phyloP scores from a whole-genome alignment of 257 asterid species.

The Primulina eburnea region DNA sequence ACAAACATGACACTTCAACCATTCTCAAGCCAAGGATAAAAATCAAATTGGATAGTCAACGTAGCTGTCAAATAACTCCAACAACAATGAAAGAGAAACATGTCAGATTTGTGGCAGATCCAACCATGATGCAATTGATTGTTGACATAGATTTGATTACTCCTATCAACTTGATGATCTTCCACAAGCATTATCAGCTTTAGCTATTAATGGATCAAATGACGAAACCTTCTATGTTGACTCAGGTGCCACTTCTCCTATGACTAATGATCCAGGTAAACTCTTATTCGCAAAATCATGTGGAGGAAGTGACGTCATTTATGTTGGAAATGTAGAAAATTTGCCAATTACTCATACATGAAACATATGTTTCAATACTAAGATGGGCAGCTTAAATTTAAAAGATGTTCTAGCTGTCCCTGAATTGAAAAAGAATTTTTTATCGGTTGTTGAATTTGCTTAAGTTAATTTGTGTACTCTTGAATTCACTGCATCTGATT shows the following conservation, averaged over 20 bases:
- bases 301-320: not conserved
- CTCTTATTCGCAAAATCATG: not conserved
- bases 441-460: not conserved
- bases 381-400: no score
- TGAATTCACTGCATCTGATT: not conserved
- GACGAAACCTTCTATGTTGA: not conserved
- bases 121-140: not conserved
- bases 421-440: not conserved
- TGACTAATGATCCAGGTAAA: not conserved
- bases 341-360: not conserved
- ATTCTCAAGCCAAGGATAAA: not conserved
- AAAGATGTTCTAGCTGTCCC: no score
- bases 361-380: no score
- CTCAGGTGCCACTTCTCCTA: not conserved
- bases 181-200: not conserved
- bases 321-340: not conserved
- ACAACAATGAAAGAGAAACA: not conserved
- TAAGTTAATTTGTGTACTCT: slow-evolving; percentile 5
- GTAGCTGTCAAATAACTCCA: not conserved
- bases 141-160: not conserved
- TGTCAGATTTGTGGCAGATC: not conserved
- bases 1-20: not conserved
- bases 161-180: not conserved
- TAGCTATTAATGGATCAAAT: not conserved
- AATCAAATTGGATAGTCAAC: not conserved